A percentile compares a stretch with the other conserved stretches of the same genome.
These are phyloP conservation scores for Cyclocybe aegerita DNA, from an alignment of 768 basidiomycete species.

Conservation along the genomic window DNA sequence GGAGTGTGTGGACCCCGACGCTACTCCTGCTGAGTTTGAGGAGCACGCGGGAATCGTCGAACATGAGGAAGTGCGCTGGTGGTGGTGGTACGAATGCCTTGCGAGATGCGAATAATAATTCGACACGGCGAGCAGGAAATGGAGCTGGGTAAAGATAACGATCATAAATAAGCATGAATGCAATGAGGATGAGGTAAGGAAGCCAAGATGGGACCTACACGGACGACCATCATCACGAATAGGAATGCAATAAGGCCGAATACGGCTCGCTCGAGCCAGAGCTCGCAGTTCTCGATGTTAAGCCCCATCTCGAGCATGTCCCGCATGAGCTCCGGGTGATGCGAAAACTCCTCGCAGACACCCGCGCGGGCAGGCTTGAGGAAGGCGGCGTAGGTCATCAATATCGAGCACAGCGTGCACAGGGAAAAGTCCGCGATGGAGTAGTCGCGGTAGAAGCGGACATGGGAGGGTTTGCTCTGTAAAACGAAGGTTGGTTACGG, in stretches of 20 bases:
- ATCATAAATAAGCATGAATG: conserved; percentile 3
- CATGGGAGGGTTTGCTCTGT: conserved; percentile 61
- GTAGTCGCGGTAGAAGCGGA: conserved; percentile 82
- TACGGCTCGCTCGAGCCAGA: conserved; percentile 70
- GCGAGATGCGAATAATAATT: conserved; percentile 60
- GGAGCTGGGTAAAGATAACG: conserved; percentile 45
- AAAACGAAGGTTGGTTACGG: conserved; percentile 1
- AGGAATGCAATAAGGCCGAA: conserved; percentile 57
- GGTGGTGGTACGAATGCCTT: conserved; percentile 33
- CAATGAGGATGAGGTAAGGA: neutral
- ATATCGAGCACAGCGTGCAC: conserved; percentile 54
- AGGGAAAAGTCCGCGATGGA: conserved; percentile 78
- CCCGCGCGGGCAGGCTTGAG: conserved; percentile 52
- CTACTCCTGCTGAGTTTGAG: neutral
- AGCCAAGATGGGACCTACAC: conserved; percentile 45
- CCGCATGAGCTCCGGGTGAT: conserved; percentile 73
- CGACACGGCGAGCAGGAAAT: conserved; percentile 73
- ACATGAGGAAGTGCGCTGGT: conserved; percentile 17
- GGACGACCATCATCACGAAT: conserved; percentile 60
- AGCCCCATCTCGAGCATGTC: conserved; percentile 71
- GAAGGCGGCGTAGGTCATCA: conserved; percentile 61
- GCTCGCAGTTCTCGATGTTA: conserved; percentile 78
- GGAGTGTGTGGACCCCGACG: conserved; percentile 15
- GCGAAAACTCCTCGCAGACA: conserved; percentile 73
- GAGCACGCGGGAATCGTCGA: conserved; percentile 5